These are phyloP conservation scores for Wolfiporia cocos DNA, from an alignment of 1,284 basidiomycete species.

Conservation along the genomic window DNA sequence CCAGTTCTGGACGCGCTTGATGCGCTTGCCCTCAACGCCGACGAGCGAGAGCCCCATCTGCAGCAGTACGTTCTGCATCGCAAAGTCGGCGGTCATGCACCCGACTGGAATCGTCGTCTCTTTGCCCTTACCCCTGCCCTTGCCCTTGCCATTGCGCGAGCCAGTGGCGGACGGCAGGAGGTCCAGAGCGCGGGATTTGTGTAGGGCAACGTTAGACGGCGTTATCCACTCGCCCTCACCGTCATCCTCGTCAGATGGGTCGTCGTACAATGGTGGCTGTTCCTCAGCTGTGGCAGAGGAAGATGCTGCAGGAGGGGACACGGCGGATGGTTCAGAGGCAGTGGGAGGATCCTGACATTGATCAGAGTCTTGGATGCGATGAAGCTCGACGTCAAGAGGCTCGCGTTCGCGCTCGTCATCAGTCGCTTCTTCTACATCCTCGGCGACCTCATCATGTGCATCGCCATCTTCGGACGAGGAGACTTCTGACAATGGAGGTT, in stretches of 20 bases:
- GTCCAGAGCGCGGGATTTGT: slow-evolving; percentile 88
- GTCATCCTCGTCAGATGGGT: slow-evolving; percentile 73
- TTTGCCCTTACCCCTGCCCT: slow-evolving; percentile 30
- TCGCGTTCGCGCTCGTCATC: slow-evolving; percentile 21
- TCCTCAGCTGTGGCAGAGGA: slow-evolving; percentile 4
- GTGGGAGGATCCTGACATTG: slow-evolving; percentile 2
- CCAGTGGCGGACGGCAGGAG: slow-evolving; percentile 52
- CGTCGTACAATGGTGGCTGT: slow-evolving; percentile 48
- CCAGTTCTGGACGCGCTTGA: slow-evolving; percentile 92
- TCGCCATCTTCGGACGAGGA: slow-evolving; percentile 8
- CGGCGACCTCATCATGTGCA: slow-evolving; percentile 6
- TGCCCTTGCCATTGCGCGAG: slow-evolving; percentile 26
- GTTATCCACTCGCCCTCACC: slow-evolving; percentile 98
- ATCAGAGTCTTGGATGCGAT: slow-evolving; percentile 31
- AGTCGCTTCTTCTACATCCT: slow-evolving; percentile 10
- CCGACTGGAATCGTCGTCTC: slow-evolving; percentile 56
- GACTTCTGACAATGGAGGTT: slow-evolving; percentile 10
- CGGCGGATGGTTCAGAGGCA: slow-evolving; percentile 2
- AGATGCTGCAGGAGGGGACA: slow-evolving; percentile 8
- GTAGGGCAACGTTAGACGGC: slow-evolving; percentile 78
- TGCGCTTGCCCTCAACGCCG: slow-evolving; percentile 88
- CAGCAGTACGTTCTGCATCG: slow-evolving; percentile 96
- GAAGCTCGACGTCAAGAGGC: slow-evolving; percentile 43
- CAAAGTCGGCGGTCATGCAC: slow-evolving; percentile 98
- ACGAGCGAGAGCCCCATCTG: slow-evolving; percentile 94